phyloP scores from a whole-genome alignment of 306 rosid species.

The Pterocarpus macrocarpus region DNA sequence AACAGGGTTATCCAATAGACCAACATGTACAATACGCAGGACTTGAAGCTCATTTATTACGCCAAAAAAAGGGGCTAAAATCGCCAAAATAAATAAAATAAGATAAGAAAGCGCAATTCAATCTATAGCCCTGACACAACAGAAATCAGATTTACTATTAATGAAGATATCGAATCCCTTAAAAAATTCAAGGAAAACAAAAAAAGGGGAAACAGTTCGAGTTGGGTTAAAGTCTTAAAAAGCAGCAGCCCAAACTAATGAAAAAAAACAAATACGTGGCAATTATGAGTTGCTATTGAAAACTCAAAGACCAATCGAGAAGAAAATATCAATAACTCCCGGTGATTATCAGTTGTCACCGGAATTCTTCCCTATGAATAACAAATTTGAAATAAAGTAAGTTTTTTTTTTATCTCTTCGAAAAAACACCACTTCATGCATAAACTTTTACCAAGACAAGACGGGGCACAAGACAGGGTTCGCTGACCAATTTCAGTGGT shows the following conservation, averaged over 20 bases:
- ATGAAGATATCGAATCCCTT: not conserved
- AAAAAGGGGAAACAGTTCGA: not conserved
- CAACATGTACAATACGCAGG: not conserved
- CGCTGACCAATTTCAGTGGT: constrained; percentile 5
- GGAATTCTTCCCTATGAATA: not conserved
- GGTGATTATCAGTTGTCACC: not conserved
- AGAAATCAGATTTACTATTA: not conserved
- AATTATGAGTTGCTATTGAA: not conserved
- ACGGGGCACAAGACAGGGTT: not conserved
- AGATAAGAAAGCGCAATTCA: not conserved
- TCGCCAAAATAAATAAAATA: constrained; percentile 2
- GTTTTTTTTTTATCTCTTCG: not conserved
- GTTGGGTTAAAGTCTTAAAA: not conserved
- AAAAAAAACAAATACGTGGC: not conserved
- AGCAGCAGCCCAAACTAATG: not conserved
- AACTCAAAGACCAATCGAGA: not conserved
- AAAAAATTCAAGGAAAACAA: not conserved
- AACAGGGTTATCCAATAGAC: not conserved
- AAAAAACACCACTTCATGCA: constrained; percentile 21
- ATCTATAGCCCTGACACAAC: not conserved
- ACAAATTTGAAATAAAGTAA: constrained; percentile 13
- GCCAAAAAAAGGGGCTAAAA: not conserved
- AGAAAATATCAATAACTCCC: constrained; percentile 18
- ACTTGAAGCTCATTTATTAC: not conserved
- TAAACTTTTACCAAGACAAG: not conserved